Evolutionary conservation across 257 asterid species (phyloP).

Genomic region (Primulina eburnea): DNA sequence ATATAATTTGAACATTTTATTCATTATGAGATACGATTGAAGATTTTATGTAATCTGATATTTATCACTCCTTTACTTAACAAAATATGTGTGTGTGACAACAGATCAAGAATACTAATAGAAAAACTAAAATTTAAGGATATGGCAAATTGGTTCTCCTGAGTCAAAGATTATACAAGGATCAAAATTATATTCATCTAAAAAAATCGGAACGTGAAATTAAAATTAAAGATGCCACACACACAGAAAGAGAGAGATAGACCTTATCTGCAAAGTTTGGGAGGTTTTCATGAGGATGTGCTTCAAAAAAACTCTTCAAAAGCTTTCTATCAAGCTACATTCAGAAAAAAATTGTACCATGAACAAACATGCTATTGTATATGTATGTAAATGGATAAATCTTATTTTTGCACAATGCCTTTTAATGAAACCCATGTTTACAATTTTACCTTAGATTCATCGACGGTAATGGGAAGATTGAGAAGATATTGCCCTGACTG

Average conservation of each 20-base stretch:
- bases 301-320: slow-evolving; percentile 66
- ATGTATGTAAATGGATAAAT: not conserved
- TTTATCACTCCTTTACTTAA: not conserved
- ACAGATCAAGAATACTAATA: not conserved
- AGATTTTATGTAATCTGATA: not conserved
- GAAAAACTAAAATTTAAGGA: not conserved
- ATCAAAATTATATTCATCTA: not conserved
- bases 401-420: slow-evolving; percentile 7
- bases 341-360: slow-evolving; percentile 27
- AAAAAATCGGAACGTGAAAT: no score
- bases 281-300: slow-evolving; percentile 72
- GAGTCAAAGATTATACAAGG: not conserved
- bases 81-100: not conserved
- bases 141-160: not conserved
- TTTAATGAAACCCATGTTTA: slow-evolving; percentile 10
- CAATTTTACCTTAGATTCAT: slow-evolving; percentile 75
- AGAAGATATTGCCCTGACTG: slow-evolving; percentile 92
- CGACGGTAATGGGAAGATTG: slow-evolving; percentile 89
- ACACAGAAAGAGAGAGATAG: slow-evolving; percentile 17
- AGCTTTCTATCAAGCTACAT: slow-evolving; percentile 85
- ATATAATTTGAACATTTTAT: not conserved
- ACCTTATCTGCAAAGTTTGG: slow-evolving; percentile 96
- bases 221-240: not conserved
- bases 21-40: not conserved
- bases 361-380: slow-evolving; percentile 14